Evolutionary conservation across 2,329 filamentous ascomycete species (phyloP), one percentile per base, ranked within the genome.

Genomic region (Cladophialophora psammophila): DNA sequence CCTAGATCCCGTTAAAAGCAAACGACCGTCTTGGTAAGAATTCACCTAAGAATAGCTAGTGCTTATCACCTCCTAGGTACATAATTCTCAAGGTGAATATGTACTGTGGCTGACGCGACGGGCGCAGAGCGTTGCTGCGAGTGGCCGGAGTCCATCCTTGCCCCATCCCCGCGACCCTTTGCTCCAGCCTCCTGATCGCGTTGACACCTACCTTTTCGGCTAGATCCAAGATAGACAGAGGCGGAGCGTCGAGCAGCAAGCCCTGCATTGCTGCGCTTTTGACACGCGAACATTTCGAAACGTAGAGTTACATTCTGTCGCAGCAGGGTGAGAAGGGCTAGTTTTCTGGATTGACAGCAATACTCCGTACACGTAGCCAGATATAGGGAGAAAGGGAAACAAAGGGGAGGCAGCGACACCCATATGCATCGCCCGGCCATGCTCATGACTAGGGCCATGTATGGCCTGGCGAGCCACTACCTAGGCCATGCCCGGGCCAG

Each of bases 11-110:
- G 34, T 18, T 61, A 61, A 53, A 35, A 18, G 20, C 12, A 52
- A 20, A 31, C 42, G 26, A 18, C 15, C 4, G 40, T 61, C 45
- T 61, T 61, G 45, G 32, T 61, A 61, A 65, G 61, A 20, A 57
- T 64, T 20, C 45, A 20, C 38, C 60, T 69, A 69, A 69, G 64
- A 66, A 69, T 69, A 69, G 67, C 56, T 69, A 69, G 64, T 63
- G 67, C 67, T 69, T 69, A 66, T 63, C 63, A 62, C 31, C 60
- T 58, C 35, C 48, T 38, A 4, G 64, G 54, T 36, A n/a, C n/a
- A n/a, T n/a, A 53, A 42, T 10, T 40, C 13, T 35, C 10, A 32
- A 13, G 56, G 15, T 32, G 36, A 32, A 45, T 48, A 8, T 26
- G 18, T 26, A 10, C 45, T 61, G 64, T 66, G 65, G 65, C 65